Base-by-base conservation (phyloP, 73 alveolate species). In the Paramecium tetraurelia region DNA sequence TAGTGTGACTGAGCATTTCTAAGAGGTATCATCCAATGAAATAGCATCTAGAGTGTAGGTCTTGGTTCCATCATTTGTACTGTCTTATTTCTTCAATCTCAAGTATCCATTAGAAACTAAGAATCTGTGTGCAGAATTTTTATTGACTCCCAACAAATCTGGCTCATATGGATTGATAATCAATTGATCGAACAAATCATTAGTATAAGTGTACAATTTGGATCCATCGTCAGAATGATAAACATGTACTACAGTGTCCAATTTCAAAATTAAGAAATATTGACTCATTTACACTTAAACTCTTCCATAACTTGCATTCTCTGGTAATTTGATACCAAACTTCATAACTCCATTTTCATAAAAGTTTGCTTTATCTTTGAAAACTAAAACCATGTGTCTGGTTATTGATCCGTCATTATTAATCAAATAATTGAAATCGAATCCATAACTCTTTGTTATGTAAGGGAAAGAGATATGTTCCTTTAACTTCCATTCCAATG, bases 111-210 rank as follows among this genome's bases (percentile, higher is more conserved):
- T 48, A 7, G 63, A 31, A 8, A 80, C 8, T 21, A 44, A 43
- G 48, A 43, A 80, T 80, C 90, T 80, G n/a, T 41, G 75, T 11
- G 90, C 48, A 40, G 70, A 40, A 18, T 40, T 20, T 11, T 41
- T 14, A 24, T 46, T 80, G 7, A 80, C 46, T 44, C 76, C 90
- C 12, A 80, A 27, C 7, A 48, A 22, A 80, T 80, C 90, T 38
- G 90, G 90, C 20, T 80, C 75, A 80, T 80, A 80, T 80, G 90
- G 90, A 80, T 80, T 80, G 33, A 80, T 41, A 1, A 80, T 31
- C 57, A 72, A 16, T 72, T 2, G 5, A 72, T 72, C 86, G n/a
- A 40, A 22, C 6, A 29, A 35, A 36, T 72, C 86, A 14, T 21
- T 38, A 14, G 53, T 33, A 16, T 33, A 33, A 16, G 86, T 72